phyloP scores from a whole-genome alignment of 805 yeast species.

The Hanseniaspora thailandica region DNA sequence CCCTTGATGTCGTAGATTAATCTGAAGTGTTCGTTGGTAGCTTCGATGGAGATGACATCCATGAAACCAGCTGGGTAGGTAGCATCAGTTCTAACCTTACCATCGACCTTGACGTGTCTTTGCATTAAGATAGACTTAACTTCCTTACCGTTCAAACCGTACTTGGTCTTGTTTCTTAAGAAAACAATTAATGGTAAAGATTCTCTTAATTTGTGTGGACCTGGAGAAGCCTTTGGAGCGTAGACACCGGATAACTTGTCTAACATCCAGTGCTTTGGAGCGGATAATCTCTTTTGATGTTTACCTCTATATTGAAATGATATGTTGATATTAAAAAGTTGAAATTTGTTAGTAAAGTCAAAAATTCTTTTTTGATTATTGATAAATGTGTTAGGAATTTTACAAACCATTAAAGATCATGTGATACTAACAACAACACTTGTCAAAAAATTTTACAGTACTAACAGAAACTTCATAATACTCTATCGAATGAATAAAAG shows the following conservation, averaged over 20 bases:
- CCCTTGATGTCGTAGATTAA: conserved; percentile 97
- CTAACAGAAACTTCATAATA: neutral
- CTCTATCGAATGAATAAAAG: neutral
- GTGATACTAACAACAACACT: neutral
- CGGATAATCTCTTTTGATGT: conserved; percentile 99
- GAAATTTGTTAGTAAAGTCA: conserved; percentile 13
- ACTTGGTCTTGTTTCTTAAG: conserved; percentile 97
- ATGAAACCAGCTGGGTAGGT: conserved; percentile 99
- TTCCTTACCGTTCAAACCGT: conserved; percentile 98
- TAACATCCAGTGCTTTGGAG: conserved; percentile 99
- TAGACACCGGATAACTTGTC: conserved; percentile 99
- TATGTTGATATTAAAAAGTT: conserved; percentile 2
- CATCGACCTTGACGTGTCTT: conserved; percentile 96
- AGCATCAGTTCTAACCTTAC: conserved; percentile 97
- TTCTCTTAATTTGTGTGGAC: conserved; percentile 99
- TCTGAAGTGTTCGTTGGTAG: conserved; percentile 99
- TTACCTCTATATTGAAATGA: conserved; percentile 56
- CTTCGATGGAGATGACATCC: conserved; percentile 96
- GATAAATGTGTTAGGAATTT: no score
- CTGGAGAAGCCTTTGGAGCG: conserved; percentile 99
- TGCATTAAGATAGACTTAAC: conserved; percentile 97
- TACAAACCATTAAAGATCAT: neutral
- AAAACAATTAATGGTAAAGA: conserved; percentile 93
- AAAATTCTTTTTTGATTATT: conserved; percentile 2
- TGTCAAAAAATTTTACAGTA: neutral